phyloP scores from a whole-genome alignment of 140 eudicot genomes.

The Bidens hawaiensis region DNA sequence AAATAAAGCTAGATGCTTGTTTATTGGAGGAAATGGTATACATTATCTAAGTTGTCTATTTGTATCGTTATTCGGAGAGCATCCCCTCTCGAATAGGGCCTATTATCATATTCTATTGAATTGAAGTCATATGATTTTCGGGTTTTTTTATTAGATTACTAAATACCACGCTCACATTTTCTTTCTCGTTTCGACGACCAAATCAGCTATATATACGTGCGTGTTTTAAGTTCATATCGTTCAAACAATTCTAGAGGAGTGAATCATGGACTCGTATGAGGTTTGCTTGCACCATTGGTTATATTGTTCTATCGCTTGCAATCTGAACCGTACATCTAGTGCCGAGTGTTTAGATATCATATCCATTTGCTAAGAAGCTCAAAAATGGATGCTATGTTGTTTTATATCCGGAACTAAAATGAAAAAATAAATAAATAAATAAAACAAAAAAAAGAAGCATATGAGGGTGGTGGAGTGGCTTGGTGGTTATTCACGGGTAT shows the following conservation, averaged over 20 bases:
- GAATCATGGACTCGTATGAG: neutral
- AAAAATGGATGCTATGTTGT: neutral
- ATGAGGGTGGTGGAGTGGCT: neutral
- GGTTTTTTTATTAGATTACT: too few species aligned
- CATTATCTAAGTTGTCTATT: too few species aligned
- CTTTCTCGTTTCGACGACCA: neutral
- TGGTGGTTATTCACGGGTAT: slow-evolving; percentile 9
- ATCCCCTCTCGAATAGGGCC: too few species aligned
- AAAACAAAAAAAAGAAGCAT: neutral
- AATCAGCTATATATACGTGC: too few species aligned
- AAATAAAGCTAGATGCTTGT: too few species aligned
- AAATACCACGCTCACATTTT: neutral
- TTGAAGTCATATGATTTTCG: too few species aligned
- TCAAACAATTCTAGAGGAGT: neutral
- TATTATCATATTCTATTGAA: too few species aligned
- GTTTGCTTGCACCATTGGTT: neutral
- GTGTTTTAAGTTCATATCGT: neutral
- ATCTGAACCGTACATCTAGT: neutral
- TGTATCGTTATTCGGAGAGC: too few species aligned
- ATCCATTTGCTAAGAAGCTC: neutral
- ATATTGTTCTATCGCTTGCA: neutral
- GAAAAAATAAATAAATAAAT: too few species aligned
- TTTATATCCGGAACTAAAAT: too few species aligned
- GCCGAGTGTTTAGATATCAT: neutral
- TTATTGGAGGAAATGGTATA: too few species aligned